Evolutionary conservation across 371 early-diverging fungal species (phyloP).

Genomic region (Thermomucor indicae-seudaticae): DNA sequence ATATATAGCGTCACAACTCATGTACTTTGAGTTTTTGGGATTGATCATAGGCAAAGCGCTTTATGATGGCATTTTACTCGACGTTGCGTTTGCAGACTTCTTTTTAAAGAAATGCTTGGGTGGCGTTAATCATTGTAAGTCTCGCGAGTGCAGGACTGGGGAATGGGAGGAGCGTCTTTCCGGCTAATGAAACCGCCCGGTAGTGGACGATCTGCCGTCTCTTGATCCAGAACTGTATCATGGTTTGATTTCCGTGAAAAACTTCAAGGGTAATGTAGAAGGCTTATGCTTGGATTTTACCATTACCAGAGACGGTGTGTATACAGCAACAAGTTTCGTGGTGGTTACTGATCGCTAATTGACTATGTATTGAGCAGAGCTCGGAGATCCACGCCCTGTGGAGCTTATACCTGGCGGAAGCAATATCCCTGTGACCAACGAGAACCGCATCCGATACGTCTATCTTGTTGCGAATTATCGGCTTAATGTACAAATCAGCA

Average conservation of each 20-base stretch:
- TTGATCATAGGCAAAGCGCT: conserved; percentile 92
- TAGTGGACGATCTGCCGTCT: conserved; percentile 86
- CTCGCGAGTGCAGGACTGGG: too few species aligned
- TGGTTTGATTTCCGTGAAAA: conserved; percentile 77
- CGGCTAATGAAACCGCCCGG: too few species aligned
- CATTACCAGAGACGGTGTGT: conserved; percentile 56
- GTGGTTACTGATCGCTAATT: conserved; percentile 5
- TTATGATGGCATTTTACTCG: conserved; percentile 91
- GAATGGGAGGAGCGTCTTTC: too few species aligned
- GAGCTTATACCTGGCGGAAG: conserved; percentile 79
- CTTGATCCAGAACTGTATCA: conserved; percentile 86
- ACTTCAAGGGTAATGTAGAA: conserved; percentile 70
- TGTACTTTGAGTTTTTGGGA: conserved; percentile 83
- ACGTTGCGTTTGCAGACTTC: conserved; percentile 89
- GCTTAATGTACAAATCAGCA: conserved; percentile 73
- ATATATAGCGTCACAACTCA: conserved; percentile 51
- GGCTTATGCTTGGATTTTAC: conserved; percentile 85
- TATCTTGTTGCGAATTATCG: conserved; percentile 81
- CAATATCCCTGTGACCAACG: conserved; percentile 72
- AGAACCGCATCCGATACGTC: conserved; percentile 78
- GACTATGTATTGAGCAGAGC: conserved; percentile 26
- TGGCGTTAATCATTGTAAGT: conserved; percentile 61
- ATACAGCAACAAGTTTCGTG: neutral
- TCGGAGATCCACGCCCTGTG: conserved; percentile 53
- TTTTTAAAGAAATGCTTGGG: conserved; percentile 89